These are phyloP conservation scores for Biscutella laevigata DNA, from an alignment of 441 rosid genomes.

Conservation along the genomic window DNA sequence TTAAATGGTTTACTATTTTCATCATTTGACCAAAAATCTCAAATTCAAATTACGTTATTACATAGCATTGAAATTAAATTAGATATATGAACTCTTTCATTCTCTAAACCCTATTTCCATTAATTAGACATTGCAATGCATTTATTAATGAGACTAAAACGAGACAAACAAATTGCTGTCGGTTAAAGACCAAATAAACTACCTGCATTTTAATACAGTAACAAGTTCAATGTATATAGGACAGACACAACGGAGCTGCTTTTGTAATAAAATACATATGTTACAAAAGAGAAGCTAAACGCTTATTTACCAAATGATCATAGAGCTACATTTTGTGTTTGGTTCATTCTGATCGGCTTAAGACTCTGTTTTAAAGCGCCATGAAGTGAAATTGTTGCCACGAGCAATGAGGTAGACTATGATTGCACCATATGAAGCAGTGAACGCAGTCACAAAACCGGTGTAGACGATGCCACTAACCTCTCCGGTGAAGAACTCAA, in stretches of 20 bases:
- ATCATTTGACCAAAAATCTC: too few species aligned
- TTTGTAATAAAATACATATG: constrained; percentile 8
- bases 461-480: constrained; percentile 38
- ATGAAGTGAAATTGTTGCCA: constrained; percentile 29
- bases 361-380: constrained; percentile 23
- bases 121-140: too few species aligned
- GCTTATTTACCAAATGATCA: not conserved
- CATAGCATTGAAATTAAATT: too few species aligned
- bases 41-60: too few species aligned
- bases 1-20: too few species aligned
- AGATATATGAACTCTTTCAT: too few species aligned
- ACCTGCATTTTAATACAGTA: too few species aligned
- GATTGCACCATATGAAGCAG: constrained; percentile 49
- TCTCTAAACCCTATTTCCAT: too few species aligned
- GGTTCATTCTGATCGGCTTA: not conserved
- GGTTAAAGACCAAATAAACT: too few species aligned
- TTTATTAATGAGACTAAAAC: too few species aligned
- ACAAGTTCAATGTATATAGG: too few species aligned
- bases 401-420: constrained; percentile 53
- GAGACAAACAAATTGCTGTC: too few species aligned
- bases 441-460: constrained; percentile 28
- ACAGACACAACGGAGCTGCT: not conserved
- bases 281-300: not conserved
- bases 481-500: constrained; percentile 61
- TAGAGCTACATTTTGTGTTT: not conserved